Percentiles rank a stretch among this genome's conserved stretches.
Conservation (phyloP, 2,329 filamentous ascomycete species). For the Canariomyces notabilis region DNA sequence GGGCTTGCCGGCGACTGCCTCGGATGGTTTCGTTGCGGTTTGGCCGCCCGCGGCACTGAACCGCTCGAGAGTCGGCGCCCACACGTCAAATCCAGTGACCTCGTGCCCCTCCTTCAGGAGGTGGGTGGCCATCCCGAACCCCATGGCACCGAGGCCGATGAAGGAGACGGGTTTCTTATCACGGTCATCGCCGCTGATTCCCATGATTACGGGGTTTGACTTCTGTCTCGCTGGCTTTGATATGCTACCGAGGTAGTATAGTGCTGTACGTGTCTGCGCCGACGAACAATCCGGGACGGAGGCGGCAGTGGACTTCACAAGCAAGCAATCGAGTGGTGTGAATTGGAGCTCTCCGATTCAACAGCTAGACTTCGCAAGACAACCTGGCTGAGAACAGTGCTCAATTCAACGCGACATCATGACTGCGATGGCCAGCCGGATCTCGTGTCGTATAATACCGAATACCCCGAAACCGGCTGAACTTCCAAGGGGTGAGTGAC, state of each 20-base stretch:
- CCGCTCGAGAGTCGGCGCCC: constrained; percentile 58
- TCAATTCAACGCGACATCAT: not conserved
- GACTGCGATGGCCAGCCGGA: not conserved
- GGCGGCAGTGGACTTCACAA: too few species aligned
- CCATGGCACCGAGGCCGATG: constrained; percentile 76
- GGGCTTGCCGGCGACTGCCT: constrained; percentile 53
- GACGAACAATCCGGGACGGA: too few species aligned
- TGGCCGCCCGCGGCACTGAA: constrained; percentile 60
- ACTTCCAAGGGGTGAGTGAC: constrained; percentile 3
- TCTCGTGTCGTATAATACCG: not conserved
- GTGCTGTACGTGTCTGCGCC: too few species aligned
- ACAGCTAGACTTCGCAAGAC: not conserved
- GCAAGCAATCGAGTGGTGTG: too few species aligned
- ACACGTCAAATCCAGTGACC: constrained; percentile 70
- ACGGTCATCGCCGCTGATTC: constrained; percentile 24
- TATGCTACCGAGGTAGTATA: too few species aligned
- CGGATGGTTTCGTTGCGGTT: constrained; percentile 53
- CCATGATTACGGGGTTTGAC: not conserved
- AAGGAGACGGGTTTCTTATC: constrained; percentile 50
- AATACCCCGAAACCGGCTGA: constrained; percentile 9
- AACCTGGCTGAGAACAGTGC: not conserved
- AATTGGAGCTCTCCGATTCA: too few species aligned
- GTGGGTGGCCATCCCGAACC: constrained; percentile 74
- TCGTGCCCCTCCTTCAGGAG: constrained; percentile 61
- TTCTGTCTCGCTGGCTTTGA: too few species aligned